Base-by-base conservation (phyloP, 2,329 filamentous ascomycete genomes). In the Epichloe coenophiala region DNA sequence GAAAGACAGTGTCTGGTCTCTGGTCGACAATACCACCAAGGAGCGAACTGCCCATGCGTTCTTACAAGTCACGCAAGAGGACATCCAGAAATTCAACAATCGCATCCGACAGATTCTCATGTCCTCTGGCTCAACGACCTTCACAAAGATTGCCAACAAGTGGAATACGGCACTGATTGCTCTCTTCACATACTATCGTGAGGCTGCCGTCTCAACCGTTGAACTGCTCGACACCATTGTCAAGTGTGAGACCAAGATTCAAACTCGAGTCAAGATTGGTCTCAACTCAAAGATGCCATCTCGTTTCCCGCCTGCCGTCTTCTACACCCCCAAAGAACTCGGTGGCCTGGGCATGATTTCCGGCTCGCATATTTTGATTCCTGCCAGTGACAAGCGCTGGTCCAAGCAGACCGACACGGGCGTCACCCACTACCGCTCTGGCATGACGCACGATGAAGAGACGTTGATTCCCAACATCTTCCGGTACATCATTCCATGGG, bases 111-210 rank as follows among this genome's bases (percentile, higher is more conserved):
- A 98, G 63, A 98, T 98, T 64, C 76, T 98, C 51, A 98, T 98
- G 93, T 97, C 91, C 11, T 97, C 93, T 52, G 94, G 93, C n/a
- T 95, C 88, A 5, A 98, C 93, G 0, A 98, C 93, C 0, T 98
- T 98, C 71, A 98, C 93, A 44, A 98, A 98, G 77, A 98, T 98
- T 62, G 93, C 94, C 45, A 98, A 98, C 71, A 98, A 98, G 71
- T 98, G 94, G 93, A 98, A 98, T 69, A 98, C 93, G 0, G 93
- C 88, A 1, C 70, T 98, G 58, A 98, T 98, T 61, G 90, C 93
- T 1, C 78, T 98, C 27, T 98, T 98, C 71, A 97, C 93, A 0
- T 98, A 98, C 69, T 98, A 98, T 65, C 88, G 93, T 65, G 93
- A 98, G 65, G 93, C 93, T 45, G 93, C 93, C 15, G 91, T 97